Evolutionary conservation across 1,139 yeast species (phyloP), one percentile per base, ranked within the genome.

Genomic region (Taiozyma sp.): DNA sequence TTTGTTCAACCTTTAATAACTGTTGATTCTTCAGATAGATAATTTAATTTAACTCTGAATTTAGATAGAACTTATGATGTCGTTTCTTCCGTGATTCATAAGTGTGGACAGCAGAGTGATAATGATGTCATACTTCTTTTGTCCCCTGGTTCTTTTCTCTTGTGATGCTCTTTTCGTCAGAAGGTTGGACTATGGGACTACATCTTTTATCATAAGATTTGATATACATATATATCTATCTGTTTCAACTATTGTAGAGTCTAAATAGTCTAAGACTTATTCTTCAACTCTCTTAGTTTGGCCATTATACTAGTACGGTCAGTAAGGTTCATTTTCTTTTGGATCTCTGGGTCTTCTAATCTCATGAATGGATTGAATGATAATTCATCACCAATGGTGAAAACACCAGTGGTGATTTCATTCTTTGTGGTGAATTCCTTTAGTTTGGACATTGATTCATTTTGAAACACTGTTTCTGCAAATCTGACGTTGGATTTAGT

Each of bases 341-440:
- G 73, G 11, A 88, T 80, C 32, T 68, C 69, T 0, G 81, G 77
- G 59, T 86, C 90, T 40, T 69, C 63, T 22, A 88, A 72, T 63
- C 88, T 80, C 93, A 91, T 85, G 69, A 95, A 93, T 35, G 99
- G 99, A 66, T 93, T 93, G 70, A 81, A 86, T 49, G 74, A 68
- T 58, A 83, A 74, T 67, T 93, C 99, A 63, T 93, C 96, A 8
- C 79, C 81, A 58, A 95, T 79, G 5, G 97, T 89, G 69, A 88
- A 91, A 35, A 65, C 68, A 0, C 99, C 99, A 0, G 98, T 84
- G 16, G 96, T 85, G 50, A 76, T 69, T 61, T 89, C 96, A 66
- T 88, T 73, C 2, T 67, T 62, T 4, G 68, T 53, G 44, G 80
- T 73, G 60, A 70, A 88, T 21, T 71, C 60, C 43, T 75, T 83